Evolutionary conservation across 257 asterid genomes (phyloP).

Genomic region (Plantago major): DNA sequence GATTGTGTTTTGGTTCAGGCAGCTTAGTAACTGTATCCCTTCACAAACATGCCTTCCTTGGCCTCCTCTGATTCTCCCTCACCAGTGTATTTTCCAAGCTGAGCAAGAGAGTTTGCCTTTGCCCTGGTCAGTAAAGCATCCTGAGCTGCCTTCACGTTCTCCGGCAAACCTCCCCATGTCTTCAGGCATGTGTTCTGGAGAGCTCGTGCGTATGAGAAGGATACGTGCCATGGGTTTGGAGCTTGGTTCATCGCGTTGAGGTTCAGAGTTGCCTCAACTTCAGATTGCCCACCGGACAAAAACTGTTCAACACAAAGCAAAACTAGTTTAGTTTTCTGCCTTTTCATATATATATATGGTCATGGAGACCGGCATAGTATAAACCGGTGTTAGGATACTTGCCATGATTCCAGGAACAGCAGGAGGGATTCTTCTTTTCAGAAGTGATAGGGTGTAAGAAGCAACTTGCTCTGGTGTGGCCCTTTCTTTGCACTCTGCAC

Average conservation of each 20-base stretch:
- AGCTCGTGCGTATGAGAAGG: constrained; percentile 67
- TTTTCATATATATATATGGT: neutral
- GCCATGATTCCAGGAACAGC: constrained; percentile 84
- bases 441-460: constrained; percentile 57
- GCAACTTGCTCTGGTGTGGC: constrained; percentile 62
- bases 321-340: neutral
- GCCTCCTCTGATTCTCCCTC: constrained; percentile 76
- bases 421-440: constrained; percentile 62
- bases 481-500: constrained; percentile 58
- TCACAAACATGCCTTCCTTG: constrained; percentile 61
- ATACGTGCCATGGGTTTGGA: constrained; percentile 78
- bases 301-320: constrained; percentile 31
- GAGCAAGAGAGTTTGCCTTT: constrained; percentile 71
- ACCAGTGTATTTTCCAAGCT: constrained; percentile 67
- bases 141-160: constrained; percentile 67
- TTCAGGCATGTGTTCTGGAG: constrained; percentile 75
- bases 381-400: constrained; percentile 16
- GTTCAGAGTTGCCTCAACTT: constrained; percentile 73
- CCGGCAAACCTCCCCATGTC: constrained; percentile 70
- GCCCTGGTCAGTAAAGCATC: constrained; percentile 54
- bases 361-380: neutral
- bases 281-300: constrained; percentile 74
- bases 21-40: constrained; percentile 55
- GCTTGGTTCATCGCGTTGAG: constrained; percentile 67
- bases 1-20: neutral